Conservation (phyloP, 2,329 filamentous ascomycete genomes). For the Gnomoniopsis sp. region DNA sequence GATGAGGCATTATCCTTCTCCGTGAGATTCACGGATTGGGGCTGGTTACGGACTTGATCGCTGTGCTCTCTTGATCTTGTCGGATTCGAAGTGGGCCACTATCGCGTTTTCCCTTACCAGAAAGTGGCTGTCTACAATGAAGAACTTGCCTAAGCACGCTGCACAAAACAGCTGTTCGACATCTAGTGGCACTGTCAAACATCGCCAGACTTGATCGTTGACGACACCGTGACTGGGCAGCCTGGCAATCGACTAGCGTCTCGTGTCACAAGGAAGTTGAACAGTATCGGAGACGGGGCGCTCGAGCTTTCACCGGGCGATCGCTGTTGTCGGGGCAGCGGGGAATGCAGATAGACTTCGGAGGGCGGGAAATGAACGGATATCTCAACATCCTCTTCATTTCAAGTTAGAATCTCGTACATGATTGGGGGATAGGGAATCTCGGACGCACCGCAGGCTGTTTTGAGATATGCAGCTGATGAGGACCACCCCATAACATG, state of each 20-base stretch:
- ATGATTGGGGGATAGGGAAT: background rate
- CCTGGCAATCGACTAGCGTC: too few relatives aligned
- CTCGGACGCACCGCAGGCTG: background rate
- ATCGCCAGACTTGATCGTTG: too few relatives aligned
- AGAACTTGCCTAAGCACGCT: background rate
- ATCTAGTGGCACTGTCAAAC: too few relatives aligned
- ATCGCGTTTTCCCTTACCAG: background rate
- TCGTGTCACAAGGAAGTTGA: too few relatives aligned
- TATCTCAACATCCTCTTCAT: background rate
- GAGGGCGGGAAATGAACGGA: too few relatives aligned
- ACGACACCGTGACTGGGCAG: too few relatives aligned
- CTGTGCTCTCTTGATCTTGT: constrained; percentile 4
- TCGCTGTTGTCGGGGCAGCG: too few relatives aligned
- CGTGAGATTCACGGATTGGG: background rate
- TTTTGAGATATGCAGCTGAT: background rate
- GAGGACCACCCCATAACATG: background rate
- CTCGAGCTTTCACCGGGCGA: too few relatives aligned
- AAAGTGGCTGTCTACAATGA: background rate
- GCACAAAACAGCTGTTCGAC: too few relatives aligned
- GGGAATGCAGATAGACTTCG: too few relatives aligned
- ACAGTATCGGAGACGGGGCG: too few relatives aligned
- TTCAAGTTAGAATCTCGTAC: background rate
- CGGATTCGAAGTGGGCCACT: constrained; percentile 1
- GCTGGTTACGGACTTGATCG: constrained; percentile 6
- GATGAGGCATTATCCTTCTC: background rate